Conservation (phyloP, 192 early-diverging fungal species). For the Gonapodya sp. region DNA sequence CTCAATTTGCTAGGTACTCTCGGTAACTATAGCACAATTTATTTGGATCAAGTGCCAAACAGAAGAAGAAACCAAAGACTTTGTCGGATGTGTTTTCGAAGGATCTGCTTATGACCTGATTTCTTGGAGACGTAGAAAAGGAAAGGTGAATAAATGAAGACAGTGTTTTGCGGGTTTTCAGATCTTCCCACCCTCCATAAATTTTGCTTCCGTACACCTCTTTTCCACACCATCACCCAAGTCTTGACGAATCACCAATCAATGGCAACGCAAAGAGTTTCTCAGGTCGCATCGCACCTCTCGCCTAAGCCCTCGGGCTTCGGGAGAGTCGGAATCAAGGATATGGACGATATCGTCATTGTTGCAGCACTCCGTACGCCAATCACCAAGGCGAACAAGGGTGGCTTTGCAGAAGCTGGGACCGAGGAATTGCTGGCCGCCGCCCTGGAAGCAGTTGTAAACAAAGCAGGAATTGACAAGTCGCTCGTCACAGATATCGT, state of each 20-base stretch:
- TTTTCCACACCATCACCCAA: too few species aligned
- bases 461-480: constrained; percentile 74
- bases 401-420: not conserved
- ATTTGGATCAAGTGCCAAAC: too few species aligned
- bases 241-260: not conserved
- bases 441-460: constrained; percentile 25
- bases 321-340: constrained; percentile 53
- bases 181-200: too few species aligned
- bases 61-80: too few species aligned
- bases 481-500: constrained; percentile 81
- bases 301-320: not conserved
- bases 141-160: too few species aligned
- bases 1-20: too few species aligned
- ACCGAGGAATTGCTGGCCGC: constrained; percentile 2
- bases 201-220: too few species aligned
- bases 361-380: constrained; percentile 81
- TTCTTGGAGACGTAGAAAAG: too few species aligned
- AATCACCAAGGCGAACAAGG: constrained; percentile 46
- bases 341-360: constrained; percentile 86
- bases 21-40: too few species aligned
- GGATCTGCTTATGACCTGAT: too few species aligned
- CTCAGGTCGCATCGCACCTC: not conserved
- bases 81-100: too few species aligned
- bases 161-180: too few species aligned
- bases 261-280: not conserved